phyloP scores from a whole-genome alignment of 805 yeast genomes.

The Kuraishia floccosa region DNA sequence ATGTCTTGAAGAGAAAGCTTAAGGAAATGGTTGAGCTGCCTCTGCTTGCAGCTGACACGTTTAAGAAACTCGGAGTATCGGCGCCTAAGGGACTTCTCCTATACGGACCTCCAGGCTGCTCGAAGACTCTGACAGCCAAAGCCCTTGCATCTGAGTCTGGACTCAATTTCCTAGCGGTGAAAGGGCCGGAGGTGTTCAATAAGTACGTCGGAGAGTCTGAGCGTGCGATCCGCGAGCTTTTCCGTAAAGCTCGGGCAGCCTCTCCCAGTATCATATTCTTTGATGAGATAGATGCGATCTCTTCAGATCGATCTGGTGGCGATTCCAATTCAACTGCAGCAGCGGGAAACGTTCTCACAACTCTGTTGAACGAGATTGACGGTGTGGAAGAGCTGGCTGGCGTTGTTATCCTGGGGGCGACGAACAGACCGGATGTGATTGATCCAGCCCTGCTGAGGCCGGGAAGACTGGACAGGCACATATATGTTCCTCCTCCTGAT shows the following conservation, averaged over 20 bases:
- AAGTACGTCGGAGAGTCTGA: slow-evolving; percentile 97
- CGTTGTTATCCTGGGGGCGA: slow-evolving; percentile 91
- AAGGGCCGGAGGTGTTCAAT: slow-evolving; percentile 91
- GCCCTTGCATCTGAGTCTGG: slow-evolving; percentile 96
- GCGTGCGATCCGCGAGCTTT: slow-evolving; percentile 87
- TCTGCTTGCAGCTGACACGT: slow-evolving; percentile 68
- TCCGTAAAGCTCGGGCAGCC: slow-evolving; percentile 84
- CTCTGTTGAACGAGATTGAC: slow-evolving; percentile 88
- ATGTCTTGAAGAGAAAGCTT: slow-evolving; percentile 66
- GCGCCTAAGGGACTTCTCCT: slow-evolving; percentile 91
- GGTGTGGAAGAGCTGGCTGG: slow-evolving; percentile 95
- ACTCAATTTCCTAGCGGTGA: slow-evolving; percentile 84
- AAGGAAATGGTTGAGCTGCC: slow-evolving; percentile 91
- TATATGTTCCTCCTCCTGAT: slow-evolving; percentile 92
- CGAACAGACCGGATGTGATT: slow-evolving; percentile 88
- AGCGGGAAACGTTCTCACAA: slow-evolving; percentile 78
- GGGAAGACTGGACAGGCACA: slow-evolving; percentile 88
- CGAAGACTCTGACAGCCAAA: slow-evolving; percentile 89
- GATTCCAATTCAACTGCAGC: slow-evolving; percentile 50
- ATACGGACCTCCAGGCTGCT: slow-evolving; percentile 98
- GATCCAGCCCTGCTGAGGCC: slow-evolving; percentile 93
- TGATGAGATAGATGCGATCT: slow-evolving; percentile 93
- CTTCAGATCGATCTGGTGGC: slow-evolving; percentile 59
- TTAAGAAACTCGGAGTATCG: slow-evolving; percentile 63
- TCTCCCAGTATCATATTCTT: slow-evolving; percentile 91